These are phyloP conservation scores for Backusella circina DNA, from an alignment of 192 early-diverging fungal species.

Conservation along the genomic window DNA sequence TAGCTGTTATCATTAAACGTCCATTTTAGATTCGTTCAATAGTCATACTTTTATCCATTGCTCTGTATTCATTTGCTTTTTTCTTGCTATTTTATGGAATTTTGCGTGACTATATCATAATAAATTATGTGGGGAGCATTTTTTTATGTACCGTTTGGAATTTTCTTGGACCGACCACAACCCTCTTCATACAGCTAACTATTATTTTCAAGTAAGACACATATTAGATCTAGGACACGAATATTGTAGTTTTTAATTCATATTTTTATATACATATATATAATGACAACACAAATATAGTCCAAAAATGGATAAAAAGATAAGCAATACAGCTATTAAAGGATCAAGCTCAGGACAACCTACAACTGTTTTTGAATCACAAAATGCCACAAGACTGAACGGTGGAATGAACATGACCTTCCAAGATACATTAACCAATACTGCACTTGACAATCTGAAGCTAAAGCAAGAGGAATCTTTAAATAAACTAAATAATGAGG, in stretches of 20 bases:
- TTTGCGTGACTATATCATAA: slow-evolving; percentile 19
- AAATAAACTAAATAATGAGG: neutral
- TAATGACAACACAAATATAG: neutral
- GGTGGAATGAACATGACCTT: neutral
- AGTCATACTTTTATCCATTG: slow-evolving; percentile 8
- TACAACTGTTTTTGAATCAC: neutral
- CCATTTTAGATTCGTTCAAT: slow-evolving; percentile 12
- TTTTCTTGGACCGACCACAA: slow-evolving; percentile 9
- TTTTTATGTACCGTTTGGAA: slow-evolving; percentile 20
- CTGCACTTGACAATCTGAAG: slow-evolving; percentile 2
- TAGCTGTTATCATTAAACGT: too few relatives aligned
- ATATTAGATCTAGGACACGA: neutral
- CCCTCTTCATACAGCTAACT: slow-evolving; percentile 12
- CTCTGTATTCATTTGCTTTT: slow-evolving; percentile 11
- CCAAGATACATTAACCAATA: slow-evolving; percentile 5
- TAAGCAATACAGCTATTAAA: neutral
- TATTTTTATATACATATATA: neutral
- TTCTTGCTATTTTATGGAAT: slow-evolving; percentile 30
- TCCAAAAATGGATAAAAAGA: neutral
- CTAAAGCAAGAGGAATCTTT: neutral
- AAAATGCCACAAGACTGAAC: neutral
- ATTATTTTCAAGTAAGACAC: slow-evolving; percentile 16
- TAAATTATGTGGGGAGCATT: slow-evolving; percentile 3
- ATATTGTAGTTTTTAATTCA: neutral
- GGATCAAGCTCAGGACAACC: neutral